Percentiles rank a stretch among this genome's conserved stretches.
Evolutionary conservation across 768 basidiomycete genomes (phyloP).

Genomic region (Rhodocollybia butyracea): DNA sequence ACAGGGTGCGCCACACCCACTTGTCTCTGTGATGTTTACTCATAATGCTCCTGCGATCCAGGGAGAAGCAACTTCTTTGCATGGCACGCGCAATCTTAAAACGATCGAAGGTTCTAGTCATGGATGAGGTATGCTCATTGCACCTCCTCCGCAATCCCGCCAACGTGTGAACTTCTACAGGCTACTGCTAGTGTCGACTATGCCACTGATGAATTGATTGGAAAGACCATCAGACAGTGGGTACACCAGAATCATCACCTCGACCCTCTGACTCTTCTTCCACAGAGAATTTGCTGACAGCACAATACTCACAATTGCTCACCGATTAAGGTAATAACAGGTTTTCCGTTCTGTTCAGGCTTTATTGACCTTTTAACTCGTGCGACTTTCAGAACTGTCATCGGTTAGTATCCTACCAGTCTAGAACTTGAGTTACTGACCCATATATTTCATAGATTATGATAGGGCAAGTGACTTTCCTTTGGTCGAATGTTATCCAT

Average conservation of each 20-base stretch:
- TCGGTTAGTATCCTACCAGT: no score
- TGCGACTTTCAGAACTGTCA: conserved; percentile 36
- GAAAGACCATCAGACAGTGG: conserved; percentile 77
- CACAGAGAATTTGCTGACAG: conserved; percentile 72
- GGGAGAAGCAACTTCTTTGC: conserved; percentile 83
- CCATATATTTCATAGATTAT: conserved; percentile 64
- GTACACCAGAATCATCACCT: conserved; percentile 18
- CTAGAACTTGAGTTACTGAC: no score
- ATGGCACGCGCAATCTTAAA: conserved; percentile 87
- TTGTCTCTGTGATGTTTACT: no score
- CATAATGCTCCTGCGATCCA: no score
- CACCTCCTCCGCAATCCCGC: not conserved
- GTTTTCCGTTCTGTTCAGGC: no score
- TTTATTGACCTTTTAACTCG: no score
- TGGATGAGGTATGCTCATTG: conserved; percentile 67
- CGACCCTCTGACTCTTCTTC: not conserved
- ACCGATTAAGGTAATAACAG: conserved; percentile 71
- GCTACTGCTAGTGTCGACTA: conserved; percentile 75
- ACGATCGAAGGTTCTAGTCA: conserved; percentile 72
- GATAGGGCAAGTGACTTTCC: conserved; percentile 53
- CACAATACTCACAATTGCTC: conserved; percentile 82
- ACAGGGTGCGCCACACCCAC: conserved; percentile 70
- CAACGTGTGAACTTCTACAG: not conserved
- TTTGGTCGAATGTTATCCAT: not conserved
- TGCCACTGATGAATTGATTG: conserved; percentile 85